Percentiles rank a stretch among this genome's conserved stretches.
Conservation (phyloP, 768 basidiomycete species). For the Serendipita vermifera region DNA sequence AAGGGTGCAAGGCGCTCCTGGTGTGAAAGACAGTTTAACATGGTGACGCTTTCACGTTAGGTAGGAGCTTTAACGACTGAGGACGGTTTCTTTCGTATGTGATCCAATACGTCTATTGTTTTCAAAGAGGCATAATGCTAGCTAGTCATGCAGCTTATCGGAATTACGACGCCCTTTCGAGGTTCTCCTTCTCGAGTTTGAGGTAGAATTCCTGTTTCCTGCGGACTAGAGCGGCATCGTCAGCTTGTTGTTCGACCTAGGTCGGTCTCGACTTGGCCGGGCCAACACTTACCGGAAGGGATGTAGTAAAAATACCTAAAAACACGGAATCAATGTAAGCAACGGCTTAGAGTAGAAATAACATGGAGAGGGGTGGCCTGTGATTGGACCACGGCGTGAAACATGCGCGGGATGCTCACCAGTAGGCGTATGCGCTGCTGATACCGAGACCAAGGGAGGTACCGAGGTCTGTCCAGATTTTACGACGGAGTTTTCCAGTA, state of each 20-base stretch:
- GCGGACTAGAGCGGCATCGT: slow-evolving; percentile 41
- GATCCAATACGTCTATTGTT: no score
- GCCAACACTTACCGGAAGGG: slow-evolving; percentile 13
- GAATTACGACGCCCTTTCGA: no score
- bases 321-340: background rate
- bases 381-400: no score
- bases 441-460: slow-evolving; percentile 65
- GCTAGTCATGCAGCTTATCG: no score
- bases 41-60: no score
- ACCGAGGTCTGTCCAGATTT: slow-evolving; percentile 75
- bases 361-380: background rate
- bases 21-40: no score
- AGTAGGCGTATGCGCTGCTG: slow-evolving; percentile 64
- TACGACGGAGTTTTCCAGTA: slow-evolving; percentile 86
- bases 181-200: slow-evolving; percentile 48
- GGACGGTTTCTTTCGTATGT: no score
- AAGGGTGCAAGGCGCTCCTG: no score
- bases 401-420: slow-evolving; percentile 38
- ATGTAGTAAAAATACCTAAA: slow-evolving; percentile 18
- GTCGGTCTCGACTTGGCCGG: background rate
- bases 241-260: slow-evolving; percentile 1
- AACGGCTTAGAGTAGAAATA: background rate
- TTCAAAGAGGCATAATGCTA: no score
- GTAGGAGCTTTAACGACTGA: no score
- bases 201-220: slow-evolving; percentile 77